Evolutionary conservation across 768 basidiomycete genomes (phyloP).

Genomic region (Kondoa malvinella): DNA sequence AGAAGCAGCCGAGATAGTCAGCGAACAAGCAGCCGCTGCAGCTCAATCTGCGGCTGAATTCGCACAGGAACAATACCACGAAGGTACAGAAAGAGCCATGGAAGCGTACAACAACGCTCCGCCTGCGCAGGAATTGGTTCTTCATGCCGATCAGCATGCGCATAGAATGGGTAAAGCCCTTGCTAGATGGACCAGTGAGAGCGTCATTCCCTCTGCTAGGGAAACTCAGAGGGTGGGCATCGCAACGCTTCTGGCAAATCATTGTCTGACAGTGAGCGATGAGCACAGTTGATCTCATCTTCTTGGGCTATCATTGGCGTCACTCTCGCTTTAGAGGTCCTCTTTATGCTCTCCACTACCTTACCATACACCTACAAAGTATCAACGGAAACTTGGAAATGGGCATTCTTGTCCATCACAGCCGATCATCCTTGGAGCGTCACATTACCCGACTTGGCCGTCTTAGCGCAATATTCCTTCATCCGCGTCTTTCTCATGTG

Average conservation of each 20-base stretch:
- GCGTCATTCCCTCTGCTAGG: background rate
- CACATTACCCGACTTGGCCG: constrained; percentile 6
- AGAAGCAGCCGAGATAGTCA: background rate
- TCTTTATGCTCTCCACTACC: constrained; percentile 1
- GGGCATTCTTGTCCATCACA: background rate
- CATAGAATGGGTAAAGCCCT: constrained; percentile 3
- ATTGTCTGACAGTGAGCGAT: no score
- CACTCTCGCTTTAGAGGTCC: background rate
- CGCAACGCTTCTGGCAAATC: background rate
- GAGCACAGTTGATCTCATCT: background rate
- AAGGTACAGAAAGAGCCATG: background rate
- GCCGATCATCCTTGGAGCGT: constrained; percentile 4
- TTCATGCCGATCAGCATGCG: background rate
- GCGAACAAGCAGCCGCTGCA: background rate
- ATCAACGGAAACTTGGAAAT: constrained; percentile 3
- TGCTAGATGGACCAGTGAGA: background rate
- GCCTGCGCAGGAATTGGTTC: background rate
- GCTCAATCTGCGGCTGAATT: background rate
- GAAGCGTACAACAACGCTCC: background rate
- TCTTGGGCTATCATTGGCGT: constrained; percentile 4
- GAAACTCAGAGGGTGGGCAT: background rate
- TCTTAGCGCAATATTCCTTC: constrained; percentile 2
- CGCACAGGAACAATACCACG: background rate
- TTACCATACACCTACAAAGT: constrained; percentile 2
- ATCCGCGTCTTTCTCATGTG: background rate